These are phyloP conservation scores for Leccinum fibrillosum DNA, from an alignment of 768 basidiomycete species.

Conservation along the genomic window DNA sequence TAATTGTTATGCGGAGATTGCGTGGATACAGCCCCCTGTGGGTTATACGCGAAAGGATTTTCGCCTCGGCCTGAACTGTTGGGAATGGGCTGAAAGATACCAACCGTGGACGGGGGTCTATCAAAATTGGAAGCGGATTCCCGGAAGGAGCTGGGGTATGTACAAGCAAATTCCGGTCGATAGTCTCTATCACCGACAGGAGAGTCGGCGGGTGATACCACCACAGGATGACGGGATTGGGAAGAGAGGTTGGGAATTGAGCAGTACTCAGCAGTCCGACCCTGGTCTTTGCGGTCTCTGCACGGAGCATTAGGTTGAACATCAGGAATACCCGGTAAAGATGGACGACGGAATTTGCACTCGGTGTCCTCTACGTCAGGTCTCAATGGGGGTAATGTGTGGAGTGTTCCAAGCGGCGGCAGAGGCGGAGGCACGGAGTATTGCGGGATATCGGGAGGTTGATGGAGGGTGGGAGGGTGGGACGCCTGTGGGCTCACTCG, in stretches of 20 bases:
- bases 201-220: background rate
- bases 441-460: slow-evolving; percentile 25
- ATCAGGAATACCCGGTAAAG: slow-evolving; percentile 19
- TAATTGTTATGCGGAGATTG: slow-evolving; percentile 11
- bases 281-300: slow-evolving; percentile 16
- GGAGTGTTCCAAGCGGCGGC: slow-evolving; percentile 19
- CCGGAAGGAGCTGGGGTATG: slow-evolving; percentile 17
- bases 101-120: slow-evolving; percentile 19
- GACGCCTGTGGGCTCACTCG: slow-evolving; percentile 21
- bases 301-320: slow-evolving; percentile 3
- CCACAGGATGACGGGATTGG: slow-evolving; percentile 3
- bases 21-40: slow-evolving; percentile 2
- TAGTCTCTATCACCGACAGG: slow-evolving; percentile 13
- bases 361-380: slow-evolving; percentile 25
- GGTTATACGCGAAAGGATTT: slow-evolving; percentile 6
- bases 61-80: slow-evolving; percentile 7
- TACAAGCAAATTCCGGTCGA: slow-evolving; percentile 15
- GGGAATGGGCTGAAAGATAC: slow-evolving; percentile 9
- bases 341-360: slow-evolving; percentile 32
- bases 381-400: slow-evolving; percentile 29
- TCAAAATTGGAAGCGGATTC: slow-evolving; percentile 16
- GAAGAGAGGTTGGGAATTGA: background rate
- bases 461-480: slow-evolving; percentile 19
- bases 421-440: slow-evolving; percentile 27
- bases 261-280: slow-evolving; percentile 14